These are phyloP conservation scores for Ustilago lituana DNA, from an alignment of 1,284 basidiomycete genomes.

Conservation along the genomic window DNA sequence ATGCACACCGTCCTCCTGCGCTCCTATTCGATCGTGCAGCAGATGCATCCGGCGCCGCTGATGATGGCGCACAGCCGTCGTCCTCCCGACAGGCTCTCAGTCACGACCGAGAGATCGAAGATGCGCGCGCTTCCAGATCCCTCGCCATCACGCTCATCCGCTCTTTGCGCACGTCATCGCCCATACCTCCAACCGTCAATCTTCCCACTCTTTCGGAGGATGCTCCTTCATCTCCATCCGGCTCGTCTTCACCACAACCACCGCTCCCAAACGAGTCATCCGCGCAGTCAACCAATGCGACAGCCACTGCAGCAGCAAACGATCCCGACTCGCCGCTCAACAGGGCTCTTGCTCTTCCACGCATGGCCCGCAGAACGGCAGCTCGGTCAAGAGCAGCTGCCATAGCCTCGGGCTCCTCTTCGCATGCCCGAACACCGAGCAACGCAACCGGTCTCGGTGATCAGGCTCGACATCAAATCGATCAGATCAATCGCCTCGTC, in stretches of 20 bases:
- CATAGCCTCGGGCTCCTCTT: slow-evolving; percentile 23
- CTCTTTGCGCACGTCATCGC: slow-evolving; percentile 30
- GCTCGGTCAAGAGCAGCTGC: slow-evolving; percentile 48
- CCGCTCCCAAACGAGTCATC: neutral
- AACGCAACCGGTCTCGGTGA: slow-evolving; percentile 52
- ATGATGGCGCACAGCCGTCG: neutral
- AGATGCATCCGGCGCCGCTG: neutral
- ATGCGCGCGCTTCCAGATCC: slow-evolving; percentile 41
- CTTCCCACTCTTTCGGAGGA: slow-evolving; percentile 32
- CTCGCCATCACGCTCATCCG: slow-evolving; percentile 40
- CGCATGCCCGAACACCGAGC: slow-evolving; percentile 51
- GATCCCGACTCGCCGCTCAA: slow-evolving; percentile 33
- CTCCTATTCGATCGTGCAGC: slow-evolving; percentile 23
- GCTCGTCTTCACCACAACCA: slow-evolving; percentile 11
- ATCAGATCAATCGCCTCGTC: slow-evolving; percentile 74
- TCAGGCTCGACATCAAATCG: slow-evolving; percentile 43
- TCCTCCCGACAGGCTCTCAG: neutral
- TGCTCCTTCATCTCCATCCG: slow-evolving; percentile 2
- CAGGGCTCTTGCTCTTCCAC: slow-evolving; percentile 22
- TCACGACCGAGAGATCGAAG: slow-evolving; percentile 29
- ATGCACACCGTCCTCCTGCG: slow-evolving; percentile 10
- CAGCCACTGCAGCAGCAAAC: neutral
- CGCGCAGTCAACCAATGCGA: neutral
- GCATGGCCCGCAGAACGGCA: slow-evolving; percentile 32
- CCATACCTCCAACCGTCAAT: slow-evolving; percentile 24